Percentiles rank a stretch among this genome's conserved stretches.
These are phyloP conservation scores for Amanita rimosa DNA, from an alignment of 768 basidiomycete species.

Conservation along the genomic window DNA sequence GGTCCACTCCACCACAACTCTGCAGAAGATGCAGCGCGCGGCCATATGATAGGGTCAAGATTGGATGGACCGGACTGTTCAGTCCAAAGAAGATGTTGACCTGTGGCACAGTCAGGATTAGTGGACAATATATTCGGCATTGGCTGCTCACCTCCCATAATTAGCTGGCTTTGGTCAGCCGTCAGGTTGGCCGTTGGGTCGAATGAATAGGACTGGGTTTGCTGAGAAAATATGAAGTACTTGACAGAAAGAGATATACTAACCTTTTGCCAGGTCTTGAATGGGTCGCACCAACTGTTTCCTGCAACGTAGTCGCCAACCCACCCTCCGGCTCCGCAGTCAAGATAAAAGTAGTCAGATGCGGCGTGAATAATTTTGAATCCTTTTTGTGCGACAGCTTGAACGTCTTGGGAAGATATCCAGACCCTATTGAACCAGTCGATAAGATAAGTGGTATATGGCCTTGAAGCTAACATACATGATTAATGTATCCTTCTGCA, in stretches of 20 bases:
- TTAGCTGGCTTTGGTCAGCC: conserved; percentile 33
- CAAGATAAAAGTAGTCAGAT: conserved; percentile 76
- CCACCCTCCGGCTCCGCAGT: conserved; percentile 69
- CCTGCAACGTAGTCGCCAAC: conserved; percentile 35
- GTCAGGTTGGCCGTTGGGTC: conserved; percentile 55
- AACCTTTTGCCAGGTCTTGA: conserved; percentile 74
- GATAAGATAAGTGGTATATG: not conserved
- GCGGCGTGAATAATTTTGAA: conserved; percentile 56
- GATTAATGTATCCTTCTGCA: conserved; percentile 38
- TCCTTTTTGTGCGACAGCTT: conserved; percentile 44
- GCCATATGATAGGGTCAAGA: conserved; percentile 61
- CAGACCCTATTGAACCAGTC: conserved; percentile 30
- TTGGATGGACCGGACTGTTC: conserved; percentile 62
- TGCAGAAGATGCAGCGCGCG: conserved; percentile 56
- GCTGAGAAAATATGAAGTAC: not conserved
- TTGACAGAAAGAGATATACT: not conserved
- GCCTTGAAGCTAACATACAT: conserved; percentile 30
- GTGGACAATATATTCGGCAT: not conserved
- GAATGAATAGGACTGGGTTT: conserved; percentile 47
- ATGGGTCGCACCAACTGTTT: conserved; percentile 69
- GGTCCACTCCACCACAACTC: conserved; percentile 73
- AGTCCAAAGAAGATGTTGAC: conserved; percentile 61
- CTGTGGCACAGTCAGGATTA: conserved; percentile 15
- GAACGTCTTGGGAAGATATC: conserved; percentile 53
- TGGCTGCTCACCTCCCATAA: conserved; percentile 48